phyloP scores from a whole-genome alignment of 1,139 yeast species.

The Scheffersomyces insectosa region DNA sequence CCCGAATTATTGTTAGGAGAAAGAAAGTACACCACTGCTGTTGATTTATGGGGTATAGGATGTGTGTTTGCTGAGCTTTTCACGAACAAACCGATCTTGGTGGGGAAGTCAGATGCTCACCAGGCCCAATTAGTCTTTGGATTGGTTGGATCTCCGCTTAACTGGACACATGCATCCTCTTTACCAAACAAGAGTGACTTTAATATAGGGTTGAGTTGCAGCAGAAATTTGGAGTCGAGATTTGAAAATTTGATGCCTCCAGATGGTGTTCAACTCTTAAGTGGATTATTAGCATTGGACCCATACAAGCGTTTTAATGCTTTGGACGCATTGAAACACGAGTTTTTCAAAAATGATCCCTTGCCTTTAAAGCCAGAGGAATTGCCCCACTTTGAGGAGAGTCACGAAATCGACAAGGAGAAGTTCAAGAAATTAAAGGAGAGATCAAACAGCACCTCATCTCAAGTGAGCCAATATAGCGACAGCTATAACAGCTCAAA shows the following conservation, averaged over 20 bases:
- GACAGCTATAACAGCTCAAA: neutral
- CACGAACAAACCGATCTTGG: conserved; percentile 76
- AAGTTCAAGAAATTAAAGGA: conserved; percentile 47
- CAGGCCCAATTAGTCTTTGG: conserved; percentile 83
- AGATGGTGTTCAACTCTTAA: conserved; percentile 46
- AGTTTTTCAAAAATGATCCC: conserved; percentile 68
- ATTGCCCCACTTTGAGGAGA: conserved; percentile 75
- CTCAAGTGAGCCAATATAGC: neutral
- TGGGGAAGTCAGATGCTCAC: conserved; percentile 85
- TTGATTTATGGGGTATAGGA: conserved; percentile 97
- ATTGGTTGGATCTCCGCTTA: conserved; percentile 77
- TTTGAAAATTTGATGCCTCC: conserved; percentile 36
- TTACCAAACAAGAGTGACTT: conserved; percentile 60
- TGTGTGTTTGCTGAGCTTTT: conserved; percentile 94
- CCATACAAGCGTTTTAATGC: conserved; percentile 80
- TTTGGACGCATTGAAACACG: conserved; percentile 68
- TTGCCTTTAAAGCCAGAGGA: conserved; percentile 54
- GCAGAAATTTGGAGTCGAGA: conserved; percentile 52
- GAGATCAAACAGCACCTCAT: conserved; percentile 1
- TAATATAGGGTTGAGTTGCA: conserved; percentile 47
- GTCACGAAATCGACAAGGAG: conserved; percentile 85
- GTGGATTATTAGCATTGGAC: conserved; percentile 59
- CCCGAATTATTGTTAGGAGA: conserved; percentile 91
- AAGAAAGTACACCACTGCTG: conserved; percentile 83
- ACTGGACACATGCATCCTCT: conserved; percentile 64